These are phyloP conservation scores for Cytospora schulzeri DNA, from an alignment of 2,329 filamentous ascomycete genomes.

Conservation along the genomic window DNA sequence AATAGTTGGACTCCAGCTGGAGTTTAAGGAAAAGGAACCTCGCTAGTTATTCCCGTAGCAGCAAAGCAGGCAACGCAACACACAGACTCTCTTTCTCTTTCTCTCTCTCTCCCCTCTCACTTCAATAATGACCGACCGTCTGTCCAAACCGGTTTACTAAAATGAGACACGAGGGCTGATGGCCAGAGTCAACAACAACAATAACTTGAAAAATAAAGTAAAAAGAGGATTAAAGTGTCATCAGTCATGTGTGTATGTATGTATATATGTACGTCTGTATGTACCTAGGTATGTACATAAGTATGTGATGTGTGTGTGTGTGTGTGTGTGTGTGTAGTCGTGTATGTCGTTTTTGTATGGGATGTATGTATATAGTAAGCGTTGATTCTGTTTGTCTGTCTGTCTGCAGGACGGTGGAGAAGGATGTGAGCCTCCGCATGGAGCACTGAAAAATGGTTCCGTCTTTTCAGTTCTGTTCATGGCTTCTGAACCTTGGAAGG, in stretches of 20 bases:
- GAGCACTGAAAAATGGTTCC: too few species aligned
- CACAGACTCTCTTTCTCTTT: too few species aligned
- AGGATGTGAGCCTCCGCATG: background rate
- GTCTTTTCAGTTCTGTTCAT: background rate
- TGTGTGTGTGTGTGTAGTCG: background rate
- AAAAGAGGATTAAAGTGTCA: background rate
- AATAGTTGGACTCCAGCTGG: background rate
- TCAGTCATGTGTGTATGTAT: too few species aligned
- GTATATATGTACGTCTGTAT: background rate
- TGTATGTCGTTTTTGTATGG: background rate
- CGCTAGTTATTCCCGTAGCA: background rate
- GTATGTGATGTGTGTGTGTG: background rate
- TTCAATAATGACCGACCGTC: background rate
- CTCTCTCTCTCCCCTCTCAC: too few species aligned
- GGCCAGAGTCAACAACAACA: background rate
- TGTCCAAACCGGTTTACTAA: background rate
- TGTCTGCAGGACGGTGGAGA: background rate
- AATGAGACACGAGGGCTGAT: background rate
- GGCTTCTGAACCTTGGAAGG: background rate
- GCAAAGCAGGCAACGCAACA: too few species aligned
- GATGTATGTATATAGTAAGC: background rate
- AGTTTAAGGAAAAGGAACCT: background rate
- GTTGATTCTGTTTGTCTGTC: background rate
- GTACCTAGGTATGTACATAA: too few species aligned
- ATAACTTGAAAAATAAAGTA: background rate